A percentile compares a stretch with the other conserved stretches of the same genome.
Evolutionary conservation across 2,329 filamentous ascomycete genomes (phyloP).

Genomic region (Pezicula rhizophila): DNA sequence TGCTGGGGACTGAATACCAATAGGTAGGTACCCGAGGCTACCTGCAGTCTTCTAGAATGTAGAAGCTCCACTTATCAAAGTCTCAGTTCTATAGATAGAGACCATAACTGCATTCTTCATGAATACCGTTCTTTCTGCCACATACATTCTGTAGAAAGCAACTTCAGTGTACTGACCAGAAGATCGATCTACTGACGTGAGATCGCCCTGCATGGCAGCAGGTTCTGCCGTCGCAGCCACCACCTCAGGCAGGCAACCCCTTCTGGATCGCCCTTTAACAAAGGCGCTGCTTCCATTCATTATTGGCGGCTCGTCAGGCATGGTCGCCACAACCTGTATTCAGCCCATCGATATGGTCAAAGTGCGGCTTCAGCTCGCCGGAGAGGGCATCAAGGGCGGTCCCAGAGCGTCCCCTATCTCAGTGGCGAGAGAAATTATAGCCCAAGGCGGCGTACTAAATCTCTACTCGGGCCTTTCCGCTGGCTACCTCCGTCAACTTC

Average conservation of each 20-base stretch:
- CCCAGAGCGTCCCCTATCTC: conserved; percentile 77
- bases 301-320: conserved; percentile 86
- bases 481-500: conserved; percentile 84
- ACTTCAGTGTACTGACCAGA: too few species aligned
- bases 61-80: too few species aligned
- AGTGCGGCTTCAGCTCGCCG: conserved; percentile 90
- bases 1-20: too few species aligned
- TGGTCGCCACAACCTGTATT: conserved; percentile 87
- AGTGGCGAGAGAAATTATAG: conserved; percentile 79
- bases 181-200: too few species aligned
- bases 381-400: conserved; percentile 76
- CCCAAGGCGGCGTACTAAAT: conserved; percentile 79
- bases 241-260: conserved; percentile 21
- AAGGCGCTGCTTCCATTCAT: conserved; percentile 80
- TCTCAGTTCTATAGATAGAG: too few species aligned
- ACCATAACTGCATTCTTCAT: too few species aligned
- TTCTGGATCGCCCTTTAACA: conserved; percentile 77
- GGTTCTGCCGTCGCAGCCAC: background rate
- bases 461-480: conserved; percentile 93
- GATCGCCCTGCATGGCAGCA: background rate
- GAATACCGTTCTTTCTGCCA: too few species aligned
- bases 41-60: too few species aligned
- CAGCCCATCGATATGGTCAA: conserved; percentile 99
- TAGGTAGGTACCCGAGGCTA: too few species aligned
- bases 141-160: too few species aligned